Conservation (phyloP, 2,329 filamentous ascomycete genomes). For the Hypomyces perniciosus region DNA sequence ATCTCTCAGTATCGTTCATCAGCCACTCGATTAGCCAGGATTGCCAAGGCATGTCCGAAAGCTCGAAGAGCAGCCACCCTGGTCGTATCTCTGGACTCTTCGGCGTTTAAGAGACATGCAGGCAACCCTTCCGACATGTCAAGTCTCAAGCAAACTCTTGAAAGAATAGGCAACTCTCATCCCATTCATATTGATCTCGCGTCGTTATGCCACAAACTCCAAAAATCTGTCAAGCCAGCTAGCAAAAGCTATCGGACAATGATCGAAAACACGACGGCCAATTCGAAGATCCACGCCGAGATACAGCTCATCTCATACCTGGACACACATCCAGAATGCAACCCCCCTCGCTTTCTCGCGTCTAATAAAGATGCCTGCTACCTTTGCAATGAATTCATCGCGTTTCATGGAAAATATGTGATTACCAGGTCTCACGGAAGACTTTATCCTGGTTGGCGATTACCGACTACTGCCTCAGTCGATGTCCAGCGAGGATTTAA, state of each 20-base stretch:
- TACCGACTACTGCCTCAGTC: not conserved
- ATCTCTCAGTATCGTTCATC: not conserved
- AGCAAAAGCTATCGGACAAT: not conserved
- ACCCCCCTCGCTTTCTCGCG: conserved; percentile 16
- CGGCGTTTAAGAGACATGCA: not conserved
- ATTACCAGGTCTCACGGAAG: conserved; percentile 15
- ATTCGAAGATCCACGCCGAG: conserved; percentile 17
- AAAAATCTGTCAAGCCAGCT: not conserved
- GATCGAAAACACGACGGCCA: not conserved
- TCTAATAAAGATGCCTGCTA: conserved; percentile 18
- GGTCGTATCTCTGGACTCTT: not conserved
- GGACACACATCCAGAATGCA: conserved; percentile 1
- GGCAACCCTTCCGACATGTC: not conserved
- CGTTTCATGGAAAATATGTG: conserved; percentile 5
- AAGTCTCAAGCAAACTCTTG: not conserved
- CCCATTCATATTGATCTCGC: not conserved
- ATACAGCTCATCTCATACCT: conserved; percentile 19
- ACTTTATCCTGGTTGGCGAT: conserved; percentile 15
- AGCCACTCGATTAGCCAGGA: not conserved
- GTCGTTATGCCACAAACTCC: not conserved
- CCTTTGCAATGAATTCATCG: conserved; percentile 18
- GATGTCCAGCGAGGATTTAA: not conserved
- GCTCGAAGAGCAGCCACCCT: not conserved
- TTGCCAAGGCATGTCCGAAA: not conserved
- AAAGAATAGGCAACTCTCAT: not conserved